These are phyloP conservation scores for Globisporangium radiosum DNA, from an alignment of 352 stramenopile species.

Conservation along the genomic window DNA sequence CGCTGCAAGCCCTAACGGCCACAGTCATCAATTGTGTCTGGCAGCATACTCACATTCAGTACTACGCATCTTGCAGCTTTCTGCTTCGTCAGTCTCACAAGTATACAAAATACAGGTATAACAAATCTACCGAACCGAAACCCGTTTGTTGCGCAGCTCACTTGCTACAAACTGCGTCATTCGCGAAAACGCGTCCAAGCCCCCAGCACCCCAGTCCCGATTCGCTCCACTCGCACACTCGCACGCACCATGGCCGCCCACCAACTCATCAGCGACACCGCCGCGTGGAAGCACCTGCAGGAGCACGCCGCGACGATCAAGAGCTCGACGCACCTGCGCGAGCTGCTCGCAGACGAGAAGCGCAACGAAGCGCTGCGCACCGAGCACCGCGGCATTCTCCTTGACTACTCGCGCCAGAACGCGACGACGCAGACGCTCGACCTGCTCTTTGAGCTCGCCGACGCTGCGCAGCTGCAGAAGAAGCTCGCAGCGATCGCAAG, in stretches of 20 bases:
- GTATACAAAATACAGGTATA: neutral
- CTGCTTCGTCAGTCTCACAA: neutral
- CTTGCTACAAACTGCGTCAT: neutral
- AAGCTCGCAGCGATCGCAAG: conserved; percentile 88
- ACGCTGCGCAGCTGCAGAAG: conserved; percentile 80
- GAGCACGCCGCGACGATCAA: conserved; percentile 78
- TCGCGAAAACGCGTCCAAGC: conserved; percentile 15
- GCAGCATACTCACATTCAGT: neutral
- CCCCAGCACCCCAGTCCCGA: conserved; percentile 13
- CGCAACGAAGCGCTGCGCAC: conserved; percentile 88
- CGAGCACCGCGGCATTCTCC: conserved; percentile 89
- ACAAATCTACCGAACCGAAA: neutral
- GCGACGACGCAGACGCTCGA: conserved; percentile 85
- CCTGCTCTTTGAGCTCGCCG: conserved; percentile 89
- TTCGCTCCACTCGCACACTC: neutral
- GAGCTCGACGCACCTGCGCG: conserved; percentile 80
- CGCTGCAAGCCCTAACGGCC: neutral
- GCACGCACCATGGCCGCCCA: conserved; percentile 3
- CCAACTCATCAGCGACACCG: conserved; percentile 60
- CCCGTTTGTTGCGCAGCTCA: neutral
- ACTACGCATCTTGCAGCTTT: no score
- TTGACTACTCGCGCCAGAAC: conserved; percentile 95
- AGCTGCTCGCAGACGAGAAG: conserved; percentile 85
- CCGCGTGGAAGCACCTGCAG: conserved; percentile 65
- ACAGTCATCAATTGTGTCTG: neutral